Evolutionary conservation across 176 grass and related monocot species (phyloP), one percentile per base, ranked within the genome.

Genomic region (Oryza rufipogon): DNA sequence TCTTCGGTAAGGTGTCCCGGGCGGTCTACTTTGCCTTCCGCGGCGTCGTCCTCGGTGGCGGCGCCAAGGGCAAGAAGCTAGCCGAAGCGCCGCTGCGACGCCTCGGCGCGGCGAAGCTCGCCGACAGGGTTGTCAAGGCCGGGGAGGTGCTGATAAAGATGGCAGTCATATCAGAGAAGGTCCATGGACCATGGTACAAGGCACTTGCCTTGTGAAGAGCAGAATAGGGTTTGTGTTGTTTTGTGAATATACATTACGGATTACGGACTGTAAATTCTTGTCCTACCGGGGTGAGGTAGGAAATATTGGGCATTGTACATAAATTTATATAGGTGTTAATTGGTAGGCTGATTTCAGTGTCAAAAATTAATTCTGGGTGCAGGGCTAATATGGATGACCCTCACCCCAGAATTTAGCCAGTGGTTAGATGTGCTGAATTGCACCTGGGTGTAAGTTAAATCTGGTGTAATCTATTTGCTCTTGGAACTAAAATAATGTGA

Each of bases 101-200:
- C 28, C 52, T 96, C 0, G 88, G 96, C 0, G 89, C 88, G 2
- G 67, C 51, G 0, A 83, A 82, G 39, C 89, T 99, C 7, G 14
- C 76, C 1, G 67, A 86, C 16, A 65, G 72, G 32, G 85, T 96
- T 56, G 71, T 94, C 66, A 92, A 88, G 36, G 84, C 87, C 0
- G 75, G 78, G 11, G 89, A 88, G 42, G 72, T 66, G 61, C 67
- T 99, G 68, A 81, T 96, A 11, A 91, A 52, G 28, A 76, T 88
- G 75, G 96, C 89, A 4, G 85, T 75, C 0, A 65, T 92, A 16
- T 92, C 96, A 4, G 86, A 81, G 74, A 71, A 85, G 25, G 93
- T 96, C 65, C 93, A 99, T 26, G 91, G 89, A 11, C 91, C 86
- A 7, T 98, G 96, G 96, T 98, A 94, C 76, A 88, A 86, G 28